Conservation (phyloP, 164 flowering plant genomes). For the Chimonanthus salicifolius region DNA sequence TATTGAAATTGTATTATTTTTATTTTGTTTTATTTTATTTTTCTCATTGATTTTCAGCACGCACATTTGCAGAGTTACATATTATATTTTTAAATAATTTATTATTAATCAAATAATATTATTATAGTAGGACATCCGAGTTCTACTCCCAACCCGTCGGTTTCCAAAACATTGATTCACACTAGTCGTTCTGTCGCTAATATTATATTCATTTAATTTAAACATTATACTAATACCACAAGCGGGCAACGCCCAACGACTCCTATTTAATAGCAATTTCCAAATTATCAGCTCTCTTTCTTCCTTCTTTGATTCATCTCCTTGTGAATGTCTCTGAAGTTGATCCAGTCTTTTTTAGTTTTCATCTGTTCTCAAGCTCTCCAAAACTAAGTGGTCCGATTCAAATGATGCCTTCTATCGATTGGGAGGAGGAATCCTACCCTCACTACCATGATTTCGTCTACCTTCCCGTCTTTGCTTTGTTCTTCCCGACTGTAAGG, state of each 20-base stretch:
- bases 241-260: not conserved
- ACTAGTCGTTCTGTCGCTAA: no score
- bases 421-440: conserved; percentile 65
- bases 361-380: not conserved
- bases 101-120: no score
- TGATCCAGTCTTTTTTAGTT: not conserved
- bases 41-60: no score
- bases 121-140: no score
- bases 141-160: no score
- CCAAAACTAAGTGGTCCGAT: not conserved
- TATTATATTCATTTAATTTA: no score
- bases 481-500: conserved; percentile 65
- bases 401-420: not conserved
- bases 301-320: not conserved
- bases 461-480: conserved; percentile 49
- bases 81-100: no score
- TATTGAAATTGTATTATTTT: no score
- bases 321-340: not conserved
- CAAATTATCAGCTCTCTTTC: not conserved
- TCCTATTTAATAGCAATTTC: not conserved
- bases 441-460: conserved; percentile 57
- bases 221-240: not conserved
- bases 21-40: no score
- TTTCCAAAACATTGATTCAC: no score
- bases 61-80: no score